Conservation (phyloP, 1,284 basidiomycete species). For the Moesziomyces sp. region DNA sequence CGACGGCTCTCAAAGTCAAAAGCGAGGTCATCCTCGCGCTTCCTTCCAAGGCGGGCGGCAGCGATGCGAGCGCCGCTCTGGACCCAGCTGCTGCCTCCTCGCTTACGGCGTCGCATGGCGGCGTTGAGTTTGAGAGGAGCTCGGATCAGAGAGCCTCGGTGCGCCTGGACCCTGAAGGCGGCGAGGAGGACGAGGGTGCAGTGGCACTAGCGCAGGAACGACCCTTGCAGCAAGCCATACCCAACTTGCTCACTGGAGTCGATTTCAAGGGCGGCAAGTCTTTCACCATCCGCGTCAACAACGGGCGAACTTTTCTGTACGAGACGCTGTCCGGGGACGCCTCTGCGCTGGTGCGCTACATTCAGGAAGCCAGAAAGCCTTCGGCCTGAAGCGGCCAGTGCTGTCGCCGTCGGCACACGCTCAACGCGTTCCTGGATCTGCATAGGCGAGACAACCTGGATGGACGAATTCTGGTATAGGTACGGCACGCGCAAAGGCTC, state of each 20-base stretch:
- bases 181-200: not conserved
- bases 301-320: conserved; percentile 45
- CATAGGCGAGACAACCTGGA: not conserved
- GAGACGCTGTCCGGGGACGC: conserved; percentile 60
- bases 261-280: conserved; percentile 39
- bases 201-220: not conserved
- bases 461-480: not conserved
- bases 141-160: conserved; percentile 5
- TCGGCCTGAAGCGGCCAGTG: not conserved
- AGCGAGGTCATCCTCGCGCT: conserved; percentile 69
- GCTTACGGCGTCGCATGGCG: conserved; percentile 1
- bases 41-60: conserved; percentile 53
- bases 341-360: conserved; percentile 46
- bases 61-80: conserved; percentile 56
- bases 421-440: not conserved
- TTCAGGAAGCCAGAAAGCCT: conserved; percentile 36
- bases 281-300: conserved; percentile 47
- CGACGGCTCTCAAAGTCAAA: conserved; percentile 69
- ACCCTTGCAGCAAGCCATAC: conserved; percentile 16
- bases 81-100: conserved; percentile 9
- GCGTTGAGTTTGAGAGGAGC: conserved; percentile 14
- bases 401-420: not conserved
- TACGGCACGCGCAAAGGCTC: not conserved
- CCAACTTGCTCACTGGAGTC: conserved; percentile 50
- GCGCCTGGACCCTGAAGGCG: conserved; percentile 4